phyloP scores from a whole-genome alignment of 2,329 filamentous ascomycete species.

The Didymella keratinophila region DNA sequence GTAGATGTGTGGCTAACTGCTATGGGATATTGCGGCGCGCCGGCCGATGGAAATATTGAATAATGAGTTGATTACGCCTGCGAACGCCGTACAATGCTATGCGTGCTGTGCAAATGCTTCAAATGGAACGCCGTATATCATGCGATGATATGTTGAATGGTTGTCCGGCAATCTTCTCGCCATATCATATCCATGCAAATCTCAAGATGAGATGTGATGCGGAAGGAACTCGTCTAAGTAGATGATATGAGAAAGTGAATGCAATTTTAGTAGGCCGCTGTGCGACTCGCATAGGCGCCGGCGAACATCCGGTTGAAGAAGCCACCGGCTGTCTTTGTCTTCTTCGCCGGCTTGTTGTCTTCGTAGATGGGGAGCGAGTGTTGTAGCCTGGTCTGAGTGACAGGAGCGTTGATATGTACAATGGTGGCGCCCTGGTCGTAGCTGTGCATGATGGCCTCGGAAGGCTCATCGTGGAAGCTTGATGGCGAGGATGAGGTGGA shows the following conservation, averaged over 20 bases:
- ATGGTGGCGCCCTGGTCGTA: constrained; percentile 55
- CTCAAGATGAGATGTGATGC: constrained; percentile 28
- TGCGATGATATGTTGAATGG: constrained; percentile 23
- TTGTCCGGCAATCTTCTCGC: constrained; percentile 21
- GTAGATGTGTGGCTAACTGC: constrained; percentile 18
- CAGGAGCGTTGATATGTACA: constrained; percentile 50
- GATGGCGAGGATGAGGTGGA: constrained; percentile 46
- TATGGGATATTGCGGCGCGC: constrained; percentile 22
- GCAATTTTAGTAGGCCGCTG: constrained; percentile 41
- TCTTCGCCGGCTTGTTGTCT: constrained; percentile 52
- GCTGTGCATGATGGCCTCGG: constrained; percentile 47
- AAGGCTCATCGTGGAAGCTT: constrained; percentile 41
- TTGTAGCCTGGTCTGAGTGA: constrained; percentile 25
- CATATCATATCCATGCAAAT: constrained; percentile 24
- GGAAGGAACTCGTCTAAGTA: constrained; percentile 29
- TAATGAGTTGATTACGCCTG: constrained; percentile 13
- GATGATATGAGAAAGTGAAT: constrained; percentile 40
- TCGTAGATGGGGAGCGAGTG: constrained; percentile 50
- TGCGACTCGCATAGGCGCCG: constrained; percentile 38
- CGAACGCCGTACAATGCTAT: constrained; percentile 23
- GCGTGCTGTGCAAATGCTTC: constrained; percentile 24
- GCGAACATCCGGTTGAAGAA: constrained; percentile 52
- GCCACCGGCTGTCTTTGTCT: constrained; percentile 48
- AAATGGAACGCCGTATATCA: constrained; percentile 20
- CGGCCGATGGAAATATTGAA: constrained; percentile 20